Evolutionary conservation across 805 yeast genomes (phyloP), one percentile per base, ranked within the genome.

Genomic region (Torulaspora maleeae): DNA sequence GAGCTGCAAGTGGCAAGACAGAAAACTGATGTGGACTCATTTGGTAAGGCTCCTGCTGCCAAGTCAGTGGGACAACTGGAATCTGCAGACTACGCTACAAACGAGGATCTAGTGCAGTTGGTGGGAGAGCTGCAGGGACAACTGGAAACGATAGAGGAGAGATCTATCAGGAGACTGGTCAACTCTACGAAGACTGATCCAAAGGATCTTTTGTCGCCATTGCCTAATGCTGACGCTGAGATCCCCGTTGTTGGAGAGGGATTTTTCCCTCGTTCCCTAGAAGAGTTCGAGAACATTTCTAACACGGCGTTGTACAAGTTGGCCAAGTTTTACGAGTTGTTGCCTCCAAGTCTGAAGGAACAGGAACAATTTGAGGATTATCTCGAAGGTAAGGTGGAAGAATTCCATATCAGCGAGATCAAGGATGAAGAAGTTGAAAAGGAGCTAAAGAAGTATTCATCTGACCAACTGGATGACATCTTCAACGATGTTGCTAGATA

Each of bases 111-210:
- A 10, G 85, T 85, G 3, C 91, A 87, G 60, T 71, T 90, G 37
- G 97, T 89, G 11, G 87, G 86, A 9, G 98, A 90, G 64, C 69
- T 90, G 45, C 97, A 90, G 66, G 86, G 86, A 7, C 97, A 90
- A 66, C 73, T 90, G 58, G 90, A 86, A 43, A 70, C 76, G 19
- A 62, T 85, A 27, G 98, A 90, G 60, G 86, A 86, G 53, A 76
- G 95, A 54, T 77, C 84, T 13, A 75, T 86, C 36, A 74, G 85
- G 52, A 74, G 98, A 63, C 69, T 81, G 3, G 76, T 78, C 51
- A 89, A 89, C 60, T 70, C 85, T 1, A 72, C 74, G 20, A 70
- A 80, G 45, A 54, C 59, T 0, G 60, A 63, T 0, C 64, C 67
- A 9, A 67, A 67, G 12, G 79, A 73, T 13, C 50, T 62, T 5